Evolutionary conservation across 345 rosid species (phyloP).

Genomic region (Salix viminalis): DNA sequence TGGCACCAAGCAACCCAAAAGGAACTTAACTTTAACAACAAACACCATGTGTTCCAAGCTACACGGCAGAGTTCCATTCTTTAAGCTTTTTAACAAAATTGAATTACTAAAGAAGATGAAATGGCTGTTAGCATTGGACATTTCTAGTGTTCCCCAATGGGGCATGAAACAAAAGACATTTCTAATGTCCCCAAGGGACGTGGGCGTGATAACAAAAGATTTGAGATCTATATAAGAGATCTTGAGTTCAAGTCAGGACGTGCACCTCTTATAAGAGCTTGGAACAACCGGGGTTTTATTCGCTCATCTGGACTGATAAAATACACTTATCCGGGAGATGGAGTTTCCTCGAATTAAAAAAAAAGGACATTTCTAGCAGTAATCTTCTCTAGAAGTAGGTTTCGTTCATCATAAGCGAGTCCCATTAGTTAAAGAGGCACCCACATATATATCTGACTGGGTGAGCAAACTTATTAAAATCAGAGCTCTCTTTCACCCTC

Average conservation of each 20-base stretch:
- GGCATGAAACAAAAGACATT: too few species aligned
- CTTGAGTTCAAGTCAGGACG: too few species aligned
- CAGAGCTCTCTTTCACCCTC: neutral
- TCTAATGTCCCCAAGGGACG: too few species aligned
- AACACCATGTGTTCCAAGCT: neutral
- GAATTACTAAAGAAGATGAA: neutral
- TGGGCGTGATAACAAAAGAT: too few species aligned
- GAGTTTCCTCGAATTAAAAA: too few species aligned
- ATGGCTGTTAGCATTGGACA: neutral
- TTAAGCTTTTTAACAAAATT: neutral
- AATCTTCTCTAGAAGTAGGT: neutral
- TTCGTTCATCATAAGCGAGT: neutral
- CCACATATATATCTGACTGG: neutral
- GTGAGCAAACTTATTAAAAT: neutral
- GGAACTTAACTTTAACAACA: neutral
- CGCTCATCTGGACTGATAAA: too few species aligned
- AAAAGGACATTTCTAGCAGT: neutral
- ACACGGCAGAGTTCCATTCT: neutral
- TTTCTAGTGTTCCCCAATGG: too few species aligned
- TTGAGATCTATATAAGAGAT: too few species aligned
- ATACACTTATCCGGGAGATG: too few species aligned
- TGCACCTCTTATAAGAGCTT: rapidly evolving
- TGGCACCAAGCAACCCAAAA: neutral
- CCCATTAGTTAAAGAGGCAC: neutral
- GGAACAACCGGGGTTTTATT: too few species aligned